Evolutionary conservation across 345 rosid genomes (phyloP).

Genomic region (Lagerstroemia speciosa): DNA sequence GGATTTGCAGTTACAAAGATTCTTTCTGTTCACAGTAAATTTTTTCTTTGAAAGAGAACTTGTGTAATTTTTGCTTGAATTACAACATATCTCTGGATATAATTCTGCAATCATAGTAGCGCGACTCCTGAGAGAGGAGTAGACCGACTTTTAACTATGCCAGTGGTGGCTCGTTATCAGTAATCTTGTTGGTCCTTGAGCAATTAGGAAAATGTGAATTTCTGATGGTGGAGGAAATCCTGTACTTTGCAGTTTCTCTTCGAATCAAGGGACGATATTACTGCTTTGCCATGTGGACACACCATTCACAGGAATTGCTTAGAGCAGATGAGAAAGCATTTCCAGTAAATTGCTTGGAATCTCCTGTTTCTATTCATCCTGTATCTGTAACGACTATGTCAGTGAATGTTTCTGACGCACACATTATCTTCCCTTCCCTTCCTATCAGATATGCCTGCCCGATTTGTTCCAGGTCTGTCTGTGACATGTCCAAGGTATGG

Average conservation of each 20-base stretch:
- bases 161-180: not conserved
- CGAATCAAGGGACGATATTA: constrained; percentile 61
- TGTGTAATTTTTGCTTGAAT: not conserved
- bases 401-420: not conserved
- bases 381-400: not conserved
- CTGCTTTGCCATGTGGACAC: constrained; percentile 73
- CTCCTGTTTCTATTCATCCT: not conserved
- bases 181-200: not conserved
- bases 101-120: not conserved
- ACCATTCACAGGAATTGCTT: constrained; percentile 71
- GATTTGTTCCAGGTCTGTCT: constrained; percentile 75
- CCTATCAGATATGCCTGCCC: constrained; percentile 70
- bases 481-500: constrained; percentile 92
- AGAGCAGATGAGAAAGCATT: constrained; percentile 75
- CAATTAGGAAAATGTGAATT: not conserved
- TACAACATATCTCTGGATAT: not conserved
- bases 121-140: too few species aligned
- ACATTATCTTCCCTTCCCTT: not conserved
- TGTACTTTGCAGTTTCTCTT: constrained; percentile 50
- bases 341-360: constrained; percentile 37
- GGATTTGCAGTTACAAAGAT: not conserved
- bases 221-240: not conserved
- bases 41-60: not conserved
- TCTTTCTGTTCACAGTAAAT: not conserved
- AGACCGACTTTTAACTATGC: not conserved